Evolutionary conservation across 192 early-diverging fungal genomes (phyloP), one percentile per base, ranked within the genome.

Genomic region (Podochytrium sp.): DNA sequence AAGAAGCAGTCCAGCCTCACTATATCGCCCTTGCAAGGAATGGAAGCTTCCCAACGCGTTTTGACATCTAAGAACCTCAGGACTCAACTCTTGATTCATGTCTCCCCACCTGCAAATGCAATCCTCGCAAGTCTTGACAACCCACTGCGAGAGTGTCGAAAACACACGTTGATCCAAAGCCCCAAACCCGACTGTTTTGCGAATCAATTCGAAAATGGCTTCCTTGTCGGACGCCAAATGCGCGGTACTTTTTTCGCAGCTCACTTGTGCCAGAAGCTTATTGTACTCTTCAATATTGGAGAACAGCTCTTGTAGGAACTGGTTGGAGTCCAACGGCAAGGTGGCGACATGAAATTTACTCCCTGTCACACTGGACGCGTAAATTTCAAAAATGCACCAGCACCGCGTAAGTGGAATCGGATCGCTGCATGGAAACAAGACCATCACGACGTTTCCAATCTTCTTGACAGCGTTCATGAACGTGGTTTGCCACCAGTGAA

Each of bases 371-470:
- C 16, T 29, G n/a, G 72, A 27, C 7, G 74, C 55, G 58, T 76
- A 76, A 7, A 76, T 18, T 57, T 76, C 74, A 60, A 78, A 76
- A 35, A 76, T 42, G 38, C 74, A 76, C 74, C 74, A 74, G 23
- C 20, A 40, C 3, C 74, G 49, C 5, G 37, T 76, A 14, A 76
- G 43, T 5, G 74, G 30, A 30, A 78, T 65, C 18, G 74, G 74
- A 30, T 76, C n/a, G 14, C 78, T 34, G 20, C 40, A 76, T 3
- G 71, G 74, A 32, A 7, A 25, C 3, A 76, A 25, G 2, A 76
- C 57, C 75, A 76, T 78, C 5, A 77, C 30, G 14, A 77, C 74
- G 34, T 77, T 77, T 29, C 74, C 74, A 16, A 77, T 61, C 29
- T 34, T n/a, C 23, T 75, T 49, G 56, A 77, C 42, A 20, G 76